Conservation (phyloP, 371 early-diverging fungal species). For the Smittium culicis region DNA sequence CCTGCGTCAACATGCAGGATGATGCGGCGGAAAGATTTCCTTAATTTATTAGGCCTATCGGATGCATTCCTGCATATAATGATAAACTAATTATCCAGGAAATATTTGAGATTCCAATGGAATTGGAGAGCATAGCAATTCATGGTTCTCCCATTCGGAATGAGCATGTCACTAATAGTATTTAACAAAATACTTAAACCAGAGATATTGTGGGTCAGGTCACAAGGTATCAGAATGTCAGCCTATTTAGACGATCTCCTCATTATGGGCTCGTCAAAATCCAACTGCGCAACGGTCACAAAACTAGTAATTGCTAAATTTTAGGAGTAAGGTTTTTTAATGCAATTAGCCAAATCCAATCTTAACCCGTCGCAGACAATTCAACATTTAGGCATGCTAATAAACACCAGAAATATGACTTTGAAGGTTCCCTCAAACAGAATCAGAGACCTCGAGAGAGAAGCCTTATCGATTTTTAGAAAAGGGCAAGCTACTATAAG, state of each 20-base stretch:
- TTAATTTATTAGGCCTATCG: background rate
- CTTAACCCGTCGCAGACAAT: background rate
- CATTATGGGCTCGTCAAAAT: background rate
- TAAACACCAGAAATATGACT: background rate
- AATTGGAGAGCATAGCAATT: background rate
- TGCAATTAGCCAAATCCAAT: background rate
- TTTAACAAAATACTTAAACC: background rate
- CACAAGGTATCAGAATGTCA: background rate
- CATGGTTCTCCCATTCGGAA: background rate
- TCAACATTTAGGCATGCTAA: background rate
- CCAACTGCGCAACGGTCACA: too few species aligned
- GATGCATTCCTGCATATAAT: background rate
- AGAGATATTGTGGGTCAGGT: background rate
- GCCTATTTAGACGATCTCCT: background rate
- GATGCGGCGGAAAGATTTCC: background rate
- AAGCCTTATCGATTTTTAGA: background rate
- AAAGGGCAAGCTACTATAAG: background rate
- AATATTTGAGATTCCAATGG: background rate
- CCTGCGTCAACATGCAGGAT: background rate
- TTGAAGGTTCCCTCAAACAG: background rate
- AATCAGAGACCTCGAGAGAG: background rate
- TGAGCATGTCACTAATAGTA: background rate
- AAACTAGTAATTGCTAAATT: too few species aligned
- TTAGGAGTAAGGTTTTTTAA: background rate
- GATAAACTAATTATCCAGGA: background rate